Evolutionary conservation across 1,284 basidiomycete species (phyloP).

Genomic region (Paramarasmius palmivorus): DNA sequence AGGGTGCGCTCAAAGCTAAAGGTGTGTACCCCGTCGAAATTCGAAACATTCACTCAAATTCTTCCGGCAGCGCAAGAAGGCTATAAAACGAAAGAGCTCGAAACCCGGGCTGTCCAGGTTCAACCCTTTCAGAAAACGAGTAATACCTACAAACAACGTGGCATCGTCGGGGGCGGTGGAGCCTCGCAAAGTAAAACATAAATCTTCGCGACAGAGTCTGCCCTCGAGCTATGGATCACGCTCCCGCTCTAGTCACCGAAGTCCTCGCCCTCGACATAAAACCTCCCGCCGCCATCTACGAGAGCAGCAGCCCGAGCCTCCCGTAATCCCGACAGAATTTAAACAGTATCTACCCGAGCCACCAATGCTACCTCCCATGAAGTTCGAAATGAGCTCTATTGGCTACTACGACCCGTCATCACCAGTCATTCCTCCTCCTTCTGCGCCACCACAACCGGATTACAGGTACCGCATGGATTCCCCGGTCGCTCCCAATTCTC

Average conservation of each 20-base stretch:
- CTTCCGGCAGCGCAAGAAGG: slow-evolving; percentile 2
- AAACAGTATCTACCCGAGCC: neutral
- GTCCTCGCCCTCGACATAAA: neutral
- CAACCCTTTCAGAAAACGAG: neutral
- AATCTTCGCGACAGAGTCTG: too few species aligned
- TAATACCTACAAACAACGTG: neutral
- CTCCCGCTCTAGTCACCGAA: too few species aligned
- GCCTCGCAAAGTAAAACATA: neutral
- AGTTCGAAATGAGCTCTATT: slow-evolving; percentile 1
- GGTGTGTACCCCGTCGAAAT: neutral
- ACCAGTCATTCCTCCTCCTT: too few species aligned
- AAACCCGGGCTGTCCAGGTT: slow-evolving; percentile 6
- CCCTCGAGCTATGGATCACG: too few species aligned
- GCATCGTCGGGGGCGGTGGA: neutral
- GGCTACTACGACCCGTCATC: neutral
- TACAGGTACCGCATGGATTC: neutral
- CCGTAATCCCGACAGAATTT: neutral
- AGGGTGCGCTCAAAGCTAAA: slow-evolving; percentile 3
- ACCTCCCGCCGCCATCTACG: neutral
- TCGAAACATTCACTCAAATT: neutral
- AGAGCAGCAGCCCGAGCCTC: neutral
- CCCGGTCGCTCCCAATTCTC: neutral
- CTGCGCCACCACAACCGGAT: neutral
- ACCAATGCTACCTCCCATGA: slow-evolving; percentile 1
- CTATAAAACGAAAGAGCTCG: slow-evolving; percentile 7